Conservation (phyloP, 2,329 filamentous ascomycete genomes). For the Bipolaris victoriae region DNA sequence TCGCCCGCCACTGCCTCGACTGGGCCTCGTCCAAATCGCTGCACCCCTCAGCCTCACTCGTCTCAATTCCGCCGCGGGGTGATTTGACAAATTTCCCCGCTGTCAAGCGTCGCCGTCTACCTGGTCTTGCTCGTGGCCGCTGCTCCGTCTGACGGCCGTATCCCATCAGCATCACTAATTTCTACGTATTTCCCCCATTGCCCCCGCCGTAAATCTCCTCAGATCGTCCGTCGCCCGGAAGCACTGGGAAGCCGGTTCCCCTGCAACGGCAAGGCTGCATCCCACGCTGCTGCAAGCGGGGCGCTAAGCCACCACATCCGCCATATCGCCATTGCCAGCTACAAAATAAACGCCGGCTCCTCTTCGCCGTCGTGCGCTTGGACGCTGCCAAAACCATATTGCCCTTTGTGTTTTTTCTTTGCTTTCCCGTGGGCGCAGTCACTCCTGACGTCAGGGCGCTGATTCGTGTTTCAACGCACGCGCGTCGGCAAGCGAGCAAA, state of each 20-base stretch:
- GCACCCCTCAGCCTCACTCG: slow-evolving; percentile 2
- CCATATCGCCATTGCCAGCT: slow-evolving; percentile 20
- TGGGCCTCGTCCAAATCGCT: not conserved
- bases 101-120: not conserved
- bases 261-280: slow-evolving; percentile 29
- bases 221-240: slow-evolving; percentile 39
- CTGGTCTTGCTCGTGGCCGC: not conserved
- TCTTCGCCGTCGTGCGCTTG: slow-evolving; percentile 11
- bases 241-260: slow-evolving; percentile 9
- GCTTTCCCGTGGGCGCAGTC: slow-evolving; percentile 20
- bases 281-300: slow-evolving; percentile 27
- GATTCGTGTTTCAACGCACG: slow-evolving; percentile 35
- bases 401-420: slow-evolving; percentile 21
- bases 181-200: not conserved
- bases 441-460: slow-evolving; percentile 34
- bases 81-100: not conserved
- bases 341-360: slow-evolving; percentile 30
- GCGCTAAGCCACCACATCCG: slow-evolving; percentile 27
- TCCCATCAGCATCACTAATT: slow-evolving; percentile 28
- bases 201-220: slow-evolving; percentile 14
- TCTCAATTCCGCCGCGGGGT: slow-evolving; percentile 2
- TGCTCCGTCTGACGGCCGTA: slow-evolving; percentile 20
- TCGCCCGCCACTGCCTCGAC: slow-evolving; percentile 11
- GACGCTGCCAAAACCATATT: slow-evolving; percentile 3
- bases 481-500: slow-evolving; percentile 27